Base-by-base conservation (phyloP, 2,329 filamentous ascomycete species). In the Curvularia sp. region DNA sequence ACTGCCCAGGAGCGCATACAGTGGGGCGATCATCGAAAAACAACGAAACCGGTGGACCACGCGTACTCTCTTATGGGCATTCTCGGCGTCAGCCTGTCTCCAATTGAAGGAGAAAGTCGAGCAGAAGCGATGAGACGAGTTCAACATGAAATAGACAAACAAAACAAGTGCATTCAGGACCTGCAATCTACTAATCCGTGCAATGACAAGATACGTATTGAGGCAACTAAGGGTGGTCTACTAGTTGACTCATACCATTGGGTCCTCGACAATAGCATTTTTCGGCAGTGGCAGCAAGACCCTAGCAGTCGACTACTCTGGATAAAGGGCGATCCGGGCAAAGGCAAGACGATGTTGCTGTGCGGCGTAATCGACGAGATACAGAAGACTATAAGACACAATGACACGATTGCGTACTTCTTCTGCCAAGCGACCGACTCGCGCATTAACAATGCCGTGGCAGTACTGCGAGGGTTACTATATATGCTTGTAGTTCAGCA, bases 391-490 rank as follows among this genome's bases (percentile, higher is more conserved):
- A 18, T 10, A 12, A 10, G 41, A 24, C 41, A 15, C 10, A 43
- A 46, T 18, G 30, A 31, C 30, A 28, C 4, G 24, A 13, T 46
- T 5, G 50, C 55, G 5, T 62, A 68, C 58, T 81, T 18, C 18
- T 18, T 18, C 18, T 18, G 18, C 18, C 18, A 18, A 18, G 18
- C 18, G 18, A 18, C 18, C 18, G 18, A 18, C 18, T 18, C 18
- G 18, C 18, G 18, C 18, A 18, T 18, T 18, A 18, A 18, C 18
- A 79, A 63, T 46, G 77, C 77, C 0, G 71, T 64, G 0, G 71
- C 79, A 1, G 75, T 83, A 0, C 60, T 84, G 2, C 74, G 78
- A 0, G 80, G 82, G 0, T 67, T 85, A 0, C 70, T 83, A 0
- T 82, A 74, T 38, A 43, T 77, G 12, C 69, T 85, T 0, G 49